Percentiles rank a stretch among this genome's conserved stretches.
These are phyloP conservation scores for Venturia carpophila DNA, from an alignment of 2,329 filamentous ascomycete genomes.

Conservation along the genomic window DNA sequence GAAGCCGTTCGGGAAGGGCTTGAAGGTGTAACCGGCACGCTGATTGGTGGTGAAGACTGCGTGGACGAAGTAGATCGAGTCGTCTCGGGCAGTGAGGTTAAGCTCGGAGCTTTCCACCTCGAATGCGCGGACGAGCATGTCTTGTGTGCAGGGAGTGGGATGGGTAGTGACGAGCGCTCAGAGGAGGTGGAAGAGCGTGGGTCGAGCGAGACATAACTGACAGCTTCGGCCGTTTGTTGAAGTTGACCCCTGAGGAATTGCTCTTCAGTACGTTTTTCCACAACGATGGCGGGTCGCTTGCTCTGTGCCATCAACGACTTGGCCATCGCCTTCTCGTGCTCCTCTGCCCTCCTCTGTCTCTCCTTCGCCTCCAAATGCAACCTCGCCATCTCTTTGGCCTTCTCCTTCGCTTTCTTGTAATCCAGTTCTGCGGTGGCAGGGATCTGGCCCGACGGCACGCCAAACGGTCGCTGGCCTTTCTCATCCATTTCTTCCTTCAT, in stretches of 20 bases:
- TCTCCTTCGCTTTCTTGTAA: slow-evolving; percentile 14
- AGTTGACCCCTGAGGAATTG: not conserved
- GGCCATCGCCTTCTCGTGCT: not conserved
- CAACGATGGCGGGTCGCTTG: not conserved
- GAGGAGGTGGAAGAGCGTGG: not conserved
- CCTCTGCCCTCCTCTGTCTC: not conserved
- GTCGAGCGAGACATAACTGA: not conserved
- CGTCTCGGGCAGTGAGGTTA: not conserved
- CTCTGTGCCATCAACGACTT: not conserved
- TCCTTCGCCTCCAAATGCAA: slow-evolving; percentile 5
- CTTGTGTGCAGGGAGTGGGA: not conserved
- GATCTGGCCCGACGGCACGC: slow-evolving; percentile 12
- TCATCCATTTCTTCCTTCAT: slow-evolving; percentile 4
- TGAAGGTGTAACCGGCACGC: not conserved
- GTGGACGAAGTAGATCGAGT: not conserved
- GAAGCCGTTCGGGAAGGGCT: too few species aligned
- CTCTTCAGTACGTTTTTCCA: not conserved
- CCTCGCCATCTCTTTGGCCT: slow-evolving; percentile 13
- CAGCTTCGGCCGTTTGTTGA: not conserved
- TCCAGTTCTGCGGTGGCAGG: not conserved
- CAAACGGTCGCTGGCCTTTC: slow-evolving; percentile 11
- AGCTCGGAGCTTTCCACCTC: not conserved
- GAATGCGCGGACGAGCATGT: not conserved
- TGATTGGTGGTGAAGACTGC: not conserved
- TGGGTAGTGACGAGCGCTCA: not conserved